phyloP scores from a whole-genome alignment of 192 early-diverging fungal genomes.

The Entomortierella parvispora region DNA sequence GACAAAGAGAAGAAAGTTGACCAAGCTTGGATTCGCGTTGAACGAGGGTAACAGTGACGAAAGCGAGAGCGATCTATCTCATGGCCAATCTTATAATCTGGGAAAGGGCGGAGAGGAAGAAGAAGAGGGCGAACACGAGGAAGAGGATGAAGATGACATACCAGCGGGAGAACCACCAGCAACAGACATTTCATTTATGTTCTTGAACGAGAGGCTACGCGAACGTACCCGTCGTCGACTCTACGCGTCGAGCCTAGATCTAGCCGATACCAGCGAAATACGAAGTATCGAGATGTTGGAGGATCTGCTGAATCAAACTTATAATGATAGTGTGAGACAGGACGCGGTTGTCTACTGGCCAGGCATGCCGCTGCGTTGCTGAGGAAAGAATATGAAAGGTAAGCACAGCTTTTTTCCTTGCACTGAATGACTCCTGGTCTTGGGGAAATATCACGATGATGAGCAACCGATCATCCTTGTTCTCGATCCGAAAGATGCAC shows the following conservation, averaged over 20 bases:
- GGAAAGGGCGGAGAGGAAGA: neutral
- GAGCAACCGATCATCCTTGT: slow-evolving; percentile 46
- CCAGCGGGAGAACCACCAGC: slow-evolving; percentile 12
- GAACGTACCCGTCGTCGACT: slow-evolving; percentile 4
- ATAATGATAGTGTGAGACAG: slow-evolving; percentile 23
- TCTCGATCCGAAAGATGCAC: slow-evolving; percentile 9
- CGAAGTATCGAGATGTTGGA: slow-evolving; percentile 16
- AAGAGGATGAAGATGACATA: slow-evolving; percentile 1
- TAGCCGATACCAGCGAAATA: neutral
- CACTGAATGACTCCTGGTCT: neutral
- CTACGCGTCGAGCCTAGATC: slow-evolving; percentile 3
- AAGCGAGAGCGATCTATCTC: neutral
- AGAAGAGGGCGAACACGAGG: neutral
- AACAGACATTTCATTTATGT: slow-evolving; percentile 17
- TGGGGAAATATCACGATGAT: slow-evolving; percentile 37
- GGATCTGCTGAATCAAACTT: slow-evolving; percentile 23
- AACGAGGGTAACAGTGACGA: slow-evolving; percentile 37
- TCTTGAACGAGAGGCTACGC: neutral
- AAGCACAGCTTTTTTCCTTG: no score
- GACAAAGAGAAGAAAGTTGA: slow-evolving; percentile 20
- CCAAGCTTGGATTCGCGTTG: slow-evolving; percentile 34
- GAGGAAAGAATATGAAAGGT: no score
- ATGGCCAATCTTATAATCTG: neutral
- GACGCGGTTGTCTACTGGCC: slow-evolving; percentile 35
- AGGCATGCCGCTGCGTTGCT: slow-evolving; percentile 39